phyloP scores from a whole-genome alignment of 2,329 filamentous ascomycete species.

The Claviceps arundinis region DNA sequence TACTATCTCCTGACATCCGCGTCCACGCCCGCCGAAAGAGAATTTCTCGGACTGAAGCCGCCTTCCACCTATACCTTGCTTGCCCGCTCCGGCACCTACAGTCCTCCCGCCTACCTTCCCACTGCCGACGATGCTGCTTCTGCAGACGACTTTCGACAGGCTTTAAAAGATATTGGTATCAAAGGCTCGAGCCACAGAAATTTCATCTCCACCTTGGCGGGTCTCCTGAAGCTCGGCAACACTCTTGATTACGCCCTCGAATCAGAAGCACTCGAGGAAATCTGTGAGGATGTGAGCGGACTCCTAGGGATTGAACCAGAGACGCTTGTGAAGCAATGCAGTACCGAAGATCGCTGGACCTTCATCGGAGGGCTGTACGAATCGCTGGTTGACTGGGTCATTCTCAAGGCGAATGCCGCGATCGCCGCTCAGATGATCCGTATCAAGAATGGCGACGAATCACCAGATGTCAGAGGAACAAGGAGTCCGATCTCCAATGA shows the following conservation, averaged over 20 bases:
- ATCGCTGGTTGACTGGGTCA: slow-evolving; percentile 87
- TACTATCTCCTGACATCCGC: slow-evolving; percentile 92
- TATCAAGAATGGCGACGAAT: slow-evolving; percentile 53
- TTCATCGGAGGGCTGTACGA: slow-evolving; percentile 85
- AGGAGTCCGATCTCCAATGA: slow-evolving; percentile 55
- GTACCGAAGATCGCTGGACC: slow-evolving; percentile 70
- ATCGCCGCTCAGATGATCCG: slow-evolving; percentile 64
- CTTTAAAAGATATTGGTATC: slow-evolving; percentile 84
- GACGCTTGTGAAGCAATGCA: slow-evolving; percentile 62
- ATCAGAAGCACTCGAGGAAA: slow-evolving; percentile 67
- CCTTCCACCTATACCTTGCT: slow-evolving; percentile 68
- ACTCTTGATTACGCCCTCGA: slow-evolving; percentile 76
- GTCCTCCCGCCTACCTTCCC: slow-evolving; percentile 75
- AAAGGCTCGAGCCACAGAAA: slow-evolving; percentile 73
- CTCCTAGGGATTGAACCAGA: slow-evolving; percentile 81
- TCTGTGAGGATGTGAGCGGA: slow-evolving; percentile 81
- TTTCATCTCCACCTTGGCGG: slow-evolving; percentile 74
- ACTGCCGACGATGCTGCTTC: slow-evolving; percentile 86
- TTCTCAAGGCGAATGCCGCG: slow-evolving; percentile 73
- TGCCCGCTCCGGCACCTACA: slow-evolving; percentile 71
- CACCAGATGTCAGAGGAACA: slow-evolving; percentile 47
- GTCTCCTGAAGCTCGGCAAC: slow-evolving; percentile 82
- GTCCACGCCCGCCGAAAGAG: slow-evolving; percentile 75
- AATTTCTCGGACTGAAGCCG: slow-evolving; percentile 70
- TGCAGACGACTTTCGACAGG: slow-evolving; percentile 81